Evolutionary conservation across 495 filamentous ascomycete genomes (phyloP).

Genomic region (Tuber aestivum): DNA sequence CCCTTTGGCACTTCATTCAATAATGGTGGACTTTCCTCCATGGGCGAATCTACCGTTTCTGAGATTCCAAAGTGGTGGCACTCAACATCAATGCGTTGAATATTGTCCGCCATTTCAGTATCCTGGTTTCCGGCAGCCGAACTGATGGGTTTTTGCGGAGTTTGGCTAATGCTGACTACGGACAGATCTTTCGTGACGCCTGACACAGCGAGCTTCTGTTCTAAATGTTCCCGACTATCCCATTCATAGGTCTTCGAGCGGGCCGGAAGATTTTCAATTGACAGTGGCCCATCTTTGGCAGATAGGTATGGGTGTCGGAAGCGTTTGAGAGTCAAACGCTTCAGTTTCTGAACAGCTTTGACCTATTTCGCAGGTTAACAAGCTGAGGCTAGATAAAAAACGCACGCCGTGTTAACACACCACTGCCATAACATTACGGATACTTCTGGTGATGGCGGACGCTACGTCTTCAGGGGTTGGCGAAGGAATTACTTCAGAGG

Average conservation of each 20-base stretch:
- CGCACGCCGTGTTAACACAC: conserved; percentile 51
- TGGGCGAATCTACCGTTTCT: conserved; percentile 15
- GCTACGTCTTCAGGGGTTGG: conserved; percentile 88
- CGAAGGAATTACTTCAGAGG: conserved; percentile 64
- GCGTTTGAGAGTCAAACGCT: conserved; percentile 51
- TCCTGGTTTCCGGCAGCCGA: conserved; percentile 24
- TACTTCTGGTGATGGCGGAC: conserved; percentile 79
- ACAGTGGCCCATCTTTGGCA: conserved; percentile 26
- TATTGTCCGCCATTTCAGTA: conserved; percentile 16
- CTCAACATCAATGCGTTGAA: neutral
- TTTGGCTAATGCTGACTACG: conserved; percentile 33
- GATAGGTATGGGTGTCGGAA: conserved; percentile 9
- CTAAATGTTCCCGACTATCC: conserved; percentile 44
- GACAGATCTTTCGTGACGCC: conserved; percentile 27
- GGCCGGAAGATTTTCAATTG: conserved; percentile 44
- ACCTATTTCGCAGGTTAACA: conserved; percentile 56
- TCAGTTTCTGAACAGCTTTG: conserved; percentile 87
- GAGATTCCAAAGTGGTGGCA: neutral
- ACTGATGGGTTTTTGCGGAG: conserved; percentile 28
- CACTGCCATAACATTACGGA: conserved; percentile 74
- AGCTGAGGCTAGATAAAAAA: conserved; percentile 4
- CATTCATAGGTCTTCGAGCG: conserved; percentile 44
- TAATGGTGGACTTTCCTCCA: neutral
- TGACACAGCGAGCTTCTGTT: conserved; percentile 19
- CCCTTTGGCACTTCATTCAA: conserved; percentile 49